phyloP scores from a whole-genome alignment of 1,284 basidiomycete genomes.

The Apiotrichum siamense region DNA sequence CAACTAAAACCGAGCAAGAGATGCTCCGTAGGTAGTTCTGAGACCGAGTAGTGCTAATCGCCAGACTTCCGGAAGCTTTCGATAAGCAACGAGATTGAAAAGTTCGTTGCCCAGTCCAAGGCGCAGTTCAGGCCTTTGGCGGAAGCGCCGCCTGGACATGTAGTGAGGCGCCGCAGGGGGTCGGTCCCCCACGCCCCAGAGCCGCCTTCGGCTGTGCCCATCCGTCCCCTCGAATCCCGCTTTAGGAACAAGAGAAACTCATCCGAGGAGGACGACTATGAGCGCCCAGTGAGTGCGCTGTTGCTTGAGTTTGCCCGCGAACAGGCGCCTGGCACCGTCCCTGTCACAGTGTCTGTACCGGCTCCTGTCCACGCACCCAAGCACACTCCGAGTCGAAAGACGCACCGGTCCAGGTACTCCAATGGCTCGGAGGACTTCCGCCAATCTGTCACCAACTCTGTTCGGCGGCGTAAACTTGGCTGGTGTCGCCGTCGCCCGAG shows the following conservation, averaged over 20 bases:
- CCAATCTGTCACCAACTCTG: constrained; percentile 22
- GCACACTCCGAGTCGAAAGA: too few species aligned
- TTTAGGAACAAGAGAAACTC: constrained; percentile 23
- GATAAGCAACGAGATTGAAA: constrained; percentile 18
- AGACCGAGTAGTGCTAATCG: not conserved
- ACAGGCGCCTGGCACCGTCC: constrained; percentile 6
- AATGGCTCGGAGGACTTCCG: constrained; percentile 2
- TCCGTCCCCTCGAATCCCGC: constrained; percentile 12
- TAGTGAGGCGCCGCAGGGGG: constrained; percentile 27
- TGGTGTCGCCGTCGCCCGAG: constrained; percentile 32
- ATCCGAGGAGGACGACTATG: constrained; percentile 10
- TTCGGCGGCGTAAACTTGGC: constrained; percentile 31
- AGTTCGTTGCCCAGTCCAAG: constrained; percentile 32
- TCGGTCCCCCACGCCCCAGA: constrained; percentile 17
- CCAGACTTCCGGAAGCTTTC: not conserved
- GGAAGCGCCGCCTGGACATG: constrained; percentile 6
- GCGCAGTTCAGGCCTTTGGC: constrained; percentile 31
- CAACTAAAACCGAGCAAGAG: not conserved
- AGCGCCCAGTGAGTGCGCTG: constrained; percentile 15
- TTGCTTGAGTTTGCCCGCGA: constrained; percentile 30
- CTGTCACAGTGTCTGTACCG: too few species aligned
- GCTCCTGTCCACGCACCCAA: too few species aligned
- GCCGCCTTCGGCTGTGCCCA: constrained; percentile 31
- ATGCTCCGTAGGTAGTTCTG: not conserved
- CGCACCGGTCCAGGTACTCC: constrained; percentile 8